Conservation (phyloP, 1,139 yeast genomes). For the Diutina sp. region DNA sequence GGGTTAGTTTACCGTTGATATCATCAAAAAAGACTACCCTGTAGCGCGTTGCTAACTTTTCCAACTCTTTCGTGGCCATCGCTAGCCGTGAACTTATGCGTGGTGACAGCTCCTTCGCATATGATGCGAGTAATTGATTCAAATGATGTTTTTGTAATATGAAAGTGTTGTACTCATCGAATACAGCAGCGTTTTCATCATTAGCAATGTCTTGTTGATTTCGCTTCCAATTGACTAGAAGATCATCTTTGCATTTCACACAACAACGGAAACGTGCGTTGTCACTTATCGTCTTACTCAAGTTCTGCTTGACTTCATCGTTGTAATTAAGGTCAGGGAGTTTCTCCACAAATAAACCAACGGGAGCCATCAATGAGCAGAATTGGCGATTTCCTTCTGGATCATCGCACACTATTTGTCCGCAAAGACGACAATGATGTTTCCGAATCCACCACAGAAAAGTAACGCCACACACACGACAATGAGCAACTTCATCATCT, state of each 20-base stretch:
- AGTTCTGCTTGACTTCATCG: conserved; percentile 13
- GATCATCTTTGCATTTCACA: conserved; percentile 46
- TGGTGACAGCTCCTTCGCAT: conserved; percentile 7
- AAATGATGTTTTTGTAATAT: conserved; percentile 22
- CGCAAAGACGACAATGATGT: conserved; percentile 86
- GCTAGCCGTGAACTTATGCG: conserved; percentile 17
- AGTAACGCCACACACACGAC: conserved; percentile 48
- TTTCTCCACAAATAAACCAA: conserved; percentile 32
- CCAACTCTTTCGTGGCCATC: conserved; percentile 22
- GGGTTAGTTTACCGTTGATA: conserved; percentile 6
- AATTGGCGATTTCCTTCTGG: conserved; percentile 12
- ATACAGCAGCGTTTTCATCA: conserved; percentile 9
- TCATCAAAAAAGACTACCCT: conserved; percentile 12
- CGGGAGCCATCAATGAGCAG: conserved; percentile 67
- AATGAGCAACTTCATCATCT: conserved; percentile 36
- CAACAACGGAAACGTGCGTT: conserved; percentile 38
- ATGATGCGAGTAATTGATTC: conserved; percentile 12
- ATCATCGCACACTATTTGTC: conserved; percentile 70
- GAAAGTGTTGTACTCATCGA: conserved; percentile 20
- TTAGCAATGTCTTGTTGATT: conserved; percentile 6
- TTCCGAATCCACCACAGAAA: conserved; percentile 56
- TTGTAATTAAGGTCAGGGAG: conserved; percentile 26
- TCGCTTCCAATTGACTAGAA: conserved; percentile 48
- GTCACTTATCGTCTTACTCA: conserved; percentile 8
- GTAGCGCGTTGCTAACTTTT: conserved; percentile 15